These are phyloP conservation scores for Phytophthora pluvialis DNA, from an alignment of 352 stramenopile genomes.

Conservation along the genomic window DNA sequence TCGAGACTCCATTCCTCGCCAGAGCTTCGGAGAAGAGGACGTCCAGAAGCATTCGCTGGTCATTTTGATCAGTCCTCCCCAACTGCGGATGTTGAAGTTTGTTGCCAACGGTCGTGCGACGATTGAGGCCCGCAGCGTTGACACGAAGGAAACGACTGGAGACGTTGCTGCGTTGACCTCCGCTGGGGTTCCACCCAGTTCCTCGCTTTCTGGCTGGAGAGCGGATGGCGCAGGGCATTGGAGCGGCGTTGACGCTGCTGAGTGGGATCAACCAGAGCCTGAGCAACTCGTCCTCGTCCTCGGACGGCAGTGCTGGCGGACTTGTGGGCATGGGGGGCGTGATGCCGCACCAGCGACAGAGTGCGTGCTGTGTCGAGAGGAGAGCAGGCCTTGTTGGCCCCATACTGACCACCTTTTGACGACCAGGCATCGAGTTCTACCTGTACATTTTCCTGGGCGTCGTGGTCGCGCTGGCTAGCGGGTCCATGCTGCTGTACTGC, in stretches of 20 bases:
- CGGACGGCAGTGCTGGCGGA: constrained; percentile 11
- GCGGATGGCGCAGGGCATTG: constrained; percentile 6
- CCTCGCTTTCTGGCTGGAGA: constrained; percentile 1
- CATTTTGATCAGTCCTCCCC: too few species aligned
- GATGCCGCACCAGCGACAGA: constrained; percentile 24
- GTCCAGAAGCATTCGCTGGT: too few species aligned
- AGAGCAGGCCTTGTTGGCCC: not conserved
- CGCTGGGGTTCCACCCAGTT: not conserved
- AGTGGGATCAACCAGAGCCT: not conserved
- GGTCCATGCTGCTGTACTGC: constrained; percentile 65
- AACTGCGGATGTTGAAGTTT: constrained; percentile 25
- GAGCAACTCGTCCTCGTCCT: constrained; percentile 6
- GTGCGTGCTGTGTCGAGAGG: constrained; percentile 7
- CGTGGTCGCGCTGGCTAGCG: constrained; percentile 50
- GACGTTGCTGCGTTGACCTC: constrained; percentile 5
- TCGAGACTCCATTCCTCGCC: too few species aligned
- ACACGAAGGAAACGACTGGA: constrained; percentile 16
- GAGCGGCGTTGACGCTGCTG: not conserved
- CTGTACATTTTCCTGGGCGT: constrained; percentile 79
- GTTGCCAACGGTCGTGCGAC: constrained; percentile 21
- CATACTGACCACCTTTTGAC: not conserved
- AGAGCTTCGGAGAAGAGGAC: too few species aligned
- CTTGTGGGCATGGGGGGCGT: constrained; percentile 7
- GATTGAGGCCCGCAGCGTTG: constrained; percentile 17
- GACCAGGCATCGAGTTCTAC: constrained; percentile 58